Conservation (phyloP, 2,329 filamentous ascomycete species). For the Microsporum canis region DNA sequence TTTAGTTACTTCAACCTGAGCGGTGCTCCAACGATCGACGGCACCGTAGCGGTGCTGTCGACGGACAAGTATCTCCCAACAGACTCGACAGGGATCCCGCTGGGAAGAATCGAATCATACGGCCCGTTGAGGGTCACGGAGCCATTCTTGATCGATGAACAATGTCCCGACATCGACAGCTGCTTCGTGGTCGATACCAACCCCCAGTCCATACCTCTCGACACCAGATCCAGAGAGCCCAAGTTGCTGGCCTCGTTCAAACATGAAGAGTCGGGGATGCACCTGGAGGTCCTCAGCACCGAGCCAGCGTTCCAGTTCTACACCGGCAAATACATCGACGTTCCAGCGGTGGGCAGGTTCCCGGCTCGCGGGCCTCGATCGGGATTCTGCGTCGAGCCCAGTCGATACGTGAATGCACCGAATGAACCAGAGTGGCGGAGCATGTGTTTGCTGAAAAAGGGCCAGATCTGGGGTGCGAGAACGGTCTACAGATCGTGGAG, state of each 20-base stretch:
- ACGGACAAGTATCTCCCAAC: conserved; percentile 61
- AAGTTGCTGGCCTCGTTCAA: conserved; percentile 57
- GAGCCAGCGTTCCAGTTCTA: conserved; percentile 98
- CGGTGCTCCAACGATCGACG: conserved; percentile 46
- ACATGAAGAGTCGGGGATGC: conserved; percentile 62
- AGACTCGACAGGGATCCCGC: conserved; percentile 63
- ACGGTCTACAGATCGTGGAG: conserved; percentile 82
- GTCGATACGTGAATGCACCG: conserved; percentile 76
- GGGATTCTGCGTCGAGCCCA: conserved; percentile 87
- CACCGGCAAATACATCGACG: conserved; percentile 73
- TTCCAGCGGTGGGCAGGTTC: conserved; percentile 50
- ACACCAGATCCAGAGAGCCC: conserved; percentile 55
- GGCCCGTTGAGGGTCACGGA: conserved; percentile 53
- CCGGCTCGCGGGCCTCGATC: conserved; percentile 56
- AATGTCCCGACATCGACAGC: conserved; percentile 70
- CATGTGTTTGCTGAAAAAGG: conserved; percentile 73
- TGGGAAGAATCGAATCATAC: conserved; percentile 52
- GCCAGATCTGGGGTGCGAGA: conserved; percentile 66
- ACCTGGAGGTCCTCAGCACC: conserved; percentile 79
- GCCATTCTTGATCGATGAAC: conserved; percentile 59
- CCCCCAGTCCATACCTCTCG: conserved; percentile 48
- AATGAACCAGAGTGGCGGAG: conserved; percentile 70
- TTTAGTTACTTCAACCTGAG: conserved; percentile 57
- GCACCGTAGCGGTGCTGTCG: conserved; percentile 48
- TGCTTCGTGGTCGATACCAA: conserved; percentile 71